These are phyloP conservation scores for Ceratocystis cubensis DNA, from an alignment of 2,329 filamentous ascomycete species.

Conservation along the genomic window DNA sequence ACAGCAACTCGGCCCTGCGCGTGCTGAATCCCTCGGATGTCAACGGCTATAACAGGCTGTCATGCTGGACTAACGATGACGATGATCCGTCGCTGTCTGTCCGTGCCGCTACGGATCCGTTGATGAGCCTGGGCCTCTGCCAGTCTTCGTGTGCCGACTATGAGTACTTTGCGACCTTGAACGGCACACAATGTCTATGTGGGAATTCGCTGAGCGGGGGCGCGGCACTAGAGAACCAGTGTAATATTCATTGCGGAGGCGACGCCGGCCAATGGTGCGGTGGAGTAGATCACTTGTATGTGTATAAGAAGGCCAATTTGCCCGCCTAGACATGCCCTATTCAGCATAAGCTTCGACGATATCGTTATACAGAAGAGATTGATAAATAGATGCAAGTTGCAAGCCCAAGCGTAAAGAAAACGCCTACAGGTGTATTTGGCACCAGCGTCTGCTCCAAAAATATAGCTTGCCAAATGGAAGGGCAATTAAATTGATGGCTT, in stretches of 20 bases:
- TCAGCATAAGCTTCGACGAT: no score
- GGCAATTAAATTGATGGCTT: neutral
- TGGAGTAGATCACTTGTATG: conserved; percentile 7
- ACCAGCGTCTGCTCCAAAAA: neutral
- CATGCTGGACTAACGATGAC: conserved; percentile 15
- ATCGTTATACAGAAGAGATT: no score
- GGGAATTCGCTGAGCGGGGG: conserved; percentile 13
- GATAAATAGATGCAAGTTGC: no score
- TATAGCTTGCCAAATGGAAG: neutral
- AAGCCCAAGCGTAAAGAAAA: no score
- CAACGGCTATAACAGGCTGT: conserved; percentile 16
- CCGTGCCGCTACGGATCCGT: neutral
- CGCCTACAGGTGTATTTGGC: no score
- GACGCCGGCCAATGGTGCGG: conserved; percentile 13
- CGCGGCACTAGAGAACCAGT: conserved; percentile 6
- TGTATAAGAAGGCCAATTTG: conserved; percentile 18
- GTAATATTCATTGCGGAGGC: conserved; percentile 13
- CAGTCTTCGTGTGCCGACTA: conserved; percentile 1
- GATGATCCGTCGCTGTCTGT: conserved; percentile 1
- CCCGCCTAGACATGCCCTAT: neutral
- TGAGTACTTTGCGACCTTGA: conserved; percentile 16
- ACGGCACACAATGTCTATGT: conserved; percentile 11
- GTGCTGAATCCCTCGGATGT: conserved; percentile 7
- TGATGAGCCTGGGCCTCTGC: conserved; percentile 14
- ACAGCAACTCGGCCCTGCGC: conserved; percentile 10